Conservation (phyloP, 1,284 basidiomycete genomes). For the Chondrostereum purpureum region DNA sequence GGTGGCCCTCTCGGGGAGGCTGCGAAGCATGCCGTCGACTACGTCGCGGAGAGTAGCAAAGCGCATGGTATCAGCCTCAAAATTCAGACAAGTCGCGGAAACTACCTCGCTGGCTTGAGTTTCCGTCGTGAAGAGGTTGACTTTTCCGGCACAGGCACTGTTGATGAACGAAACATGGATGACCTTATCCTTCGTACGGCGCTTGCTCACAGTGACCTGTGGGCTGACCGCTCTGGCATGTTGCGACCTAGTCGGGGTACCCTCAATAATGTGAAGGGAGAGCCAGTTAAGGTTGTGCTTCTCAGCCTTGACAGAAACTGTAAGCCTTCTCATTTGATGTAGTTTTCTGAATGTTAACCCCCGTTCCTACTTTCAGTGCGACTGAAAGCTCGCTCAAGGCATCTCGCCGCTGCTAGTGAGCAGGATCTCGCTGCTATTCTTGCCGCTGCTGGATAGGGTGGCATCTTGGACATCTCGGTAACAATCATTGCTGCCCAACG, state of each 20-base stretch:
- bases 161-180: conserved; percentile 80
- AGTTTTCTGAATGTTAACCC: conserved; percentile 11
- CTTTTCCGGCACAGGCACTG: conserved; percentile 37
- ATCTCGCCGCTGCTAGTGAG: conserved; percentile 72
- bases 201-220: conserved; percentile 89
- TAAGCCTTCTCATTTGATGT: conserved; percentile 36
- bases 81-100: conserved; percentile 91
- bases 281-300: conserved; percentile 77
- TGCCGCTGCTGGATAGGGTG: conserved; percentile 22
- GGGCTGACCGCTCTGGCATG: conserved; percentile 76
- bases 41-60: conserved; percentile 73
- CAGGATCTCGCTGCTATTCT: conserved; percentile 65
- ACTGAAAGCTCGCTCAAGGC: conserved; percentile 76
- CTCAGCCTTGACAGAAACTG: conserved; percentile 90
- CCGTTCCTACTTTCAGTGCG: conserved; percentile 45
- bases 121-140: conserved; percentile 85
- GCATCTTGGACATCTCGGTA: background rate
- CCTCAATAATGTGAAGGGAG: conserved; percentile 28
- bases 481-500: no score
- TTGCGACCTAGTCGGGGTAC: conserved; percentile 38
- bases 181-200: conserved; percentile 91
- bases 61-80: conserved; percentile 77
- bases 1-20: conserved; percentile 55
- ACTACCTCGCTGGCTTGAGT: conserved; percentile 81
- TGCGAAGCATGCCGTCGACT: conserved; percentile 67